Evolutionary conservation across 164 flowering plant species (phyloP).

Genomic region (Vitis riparia): DNA sequence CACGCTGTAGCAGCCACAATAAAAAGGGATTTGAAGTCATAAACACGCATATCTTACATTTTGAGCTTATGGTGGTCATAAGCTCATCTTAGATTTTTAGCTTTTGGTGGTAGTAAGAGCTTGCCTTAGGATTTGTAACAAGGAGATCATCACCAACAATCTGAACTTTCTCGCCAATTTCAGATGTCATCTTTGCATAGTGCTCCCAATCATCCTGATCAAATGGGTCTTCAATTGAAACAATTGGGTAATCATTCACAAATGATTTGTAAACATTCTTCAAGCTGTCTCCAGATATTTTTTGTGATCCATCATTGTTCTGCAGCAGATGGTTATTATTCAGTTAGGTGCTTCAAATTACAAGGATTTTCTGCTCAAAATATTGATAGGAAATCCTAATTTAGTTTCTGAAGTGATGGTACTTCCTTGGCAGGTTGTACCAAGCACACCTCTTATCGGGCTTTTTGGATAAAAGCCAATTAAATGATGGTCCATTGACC

Average conservation of each 20-base stretch:
- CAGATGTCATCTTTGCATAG: constrained; percentile 67
- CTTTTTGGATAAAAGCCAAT: too few species aligned
- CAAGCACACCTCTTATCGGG: too few species aligned
- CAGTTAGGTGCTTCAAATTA: not conserved
- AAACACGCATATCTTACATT: not conserved
- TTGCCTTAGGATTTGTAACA: constrained; percentile 92
- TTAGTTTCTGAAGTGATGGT: too few species aligned
- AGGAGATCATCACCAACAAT: constrained; percentile 93
- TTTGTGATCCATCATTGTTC: constrained; percentile 79
- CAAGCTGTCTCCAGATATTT: constrained; percentile 76
- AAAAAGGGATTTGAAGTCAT: not conserved
- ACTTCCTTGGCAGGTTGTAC: too few species aligned
- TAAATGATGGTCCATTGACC: too few species aligned
- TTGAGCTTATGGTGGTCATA: too few species aligned
- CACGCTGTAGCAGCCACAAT: constrained; percentile 51
- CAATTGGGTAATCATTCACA: constrained; percentile 76
- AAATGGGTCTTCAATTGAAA: constrained; percentile 91
- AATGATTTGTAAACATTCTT: constrained; percentile 86
- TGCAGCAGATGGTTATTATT: constrained; percentile 24
- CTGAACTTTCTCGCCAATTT: constrained; percentile 69
- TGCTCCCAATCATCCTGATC: constrained; percentile 97
- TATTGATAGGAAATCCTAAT: too few species aligned
- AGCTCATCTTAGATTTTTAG: too few species aligned
- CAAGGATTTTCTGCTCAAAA: too few species aligned
- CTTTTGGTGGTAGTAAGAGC: not conserved